Evolutionary conservation across 192 early-diverging fungal genomes (phyloP), one percentile per base, ranked within the genome.

Genomic region (Entrophospora sp.): DNA sequence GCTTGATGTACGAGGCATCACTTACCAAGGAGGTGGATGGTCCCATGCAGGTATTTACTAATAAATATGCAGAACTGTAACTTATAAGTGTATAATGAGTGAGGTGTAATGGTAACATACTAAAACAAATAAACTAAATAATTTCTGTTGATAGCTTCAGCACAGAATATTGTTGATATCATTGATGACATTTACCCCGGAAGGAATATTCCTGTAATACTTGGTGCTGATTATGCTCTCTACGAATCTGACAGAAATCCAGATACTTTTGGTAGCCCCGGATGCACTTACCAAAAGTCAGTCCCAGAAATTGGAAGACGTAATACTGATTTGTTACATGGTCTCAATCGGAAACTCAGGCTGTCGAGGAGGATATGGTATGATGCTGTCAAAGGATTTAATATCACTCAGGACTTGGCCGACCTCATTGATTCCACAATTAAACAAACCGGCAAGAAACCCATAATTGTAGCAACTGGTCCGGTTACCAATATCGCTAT

Each of bases 401-500:
- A 40, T 40, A 40, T 40, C 38, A 40, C 38, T 14, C 6, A 40
- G 14, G 38, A 40, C 38, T 40, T 75, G 61, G 36, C 20, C 5
- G n/a, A 56, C 6, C 68, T 69, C 0, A 72, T 75, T 22, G 70
- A 70, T 56, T 42, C n/a, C 36, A 71, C 61, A 20, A 18, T 25
- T 1, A 48, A 40, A 61, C 68, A 68, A 0, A 48, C 73, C 7
- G 45, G 56, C 2, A 38, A 40, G 38, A 40, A 40, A 40, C 38
- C 38, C 14, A 14, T 40, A 40, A 40, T 80, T 14, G 71, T 71
- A 6, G 75, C 79, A 0, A 66, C 71, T 24, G 79, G 75, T 0
- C 75, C 79, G 8, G 55, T 77, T 43, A 80, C 79, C 18, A 80
- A 80, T 34, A 58, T 77, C 35, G 79, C 73, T 20, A 55, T 77